phyloP scores from a whole-genome alignment of 345 rosid genomes.

The Garcia nutans region DNA sequence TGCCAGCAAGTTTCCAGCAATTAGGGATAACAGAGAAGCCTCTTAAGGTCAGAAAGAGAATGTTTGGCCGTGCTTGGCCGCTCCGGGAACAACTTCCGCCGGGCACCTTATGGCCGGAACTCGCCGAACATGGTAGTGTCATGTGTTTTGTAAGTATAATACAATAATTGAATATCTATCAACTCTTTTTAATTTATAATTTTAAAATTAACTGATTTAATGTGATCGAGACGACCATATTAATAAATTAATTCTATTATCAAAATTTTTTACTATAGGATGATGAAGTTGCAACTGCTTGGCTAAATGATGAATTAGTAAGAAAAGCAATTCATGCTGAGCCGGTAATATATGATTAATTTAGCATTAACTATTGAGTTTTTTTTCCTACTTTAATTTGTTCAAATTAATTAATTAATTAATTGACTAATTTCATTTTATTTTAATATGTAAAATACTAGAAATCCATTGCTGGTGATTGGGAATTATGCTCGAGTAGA shows the following conservation, averaged over 20 bases:
- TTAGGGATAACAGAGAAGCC: constrained; percentile 38
- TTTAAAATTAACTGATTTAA: too few species aligned
- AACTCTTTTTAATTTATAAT: too few species aligned
- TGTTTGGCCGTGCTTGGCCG: constrained; percentile 54
- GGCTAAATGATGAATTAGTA: constrained; percentile 49
- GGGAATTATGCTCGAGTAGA: constrained; percentile 47
- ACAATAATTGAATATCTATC: too few species aligned
- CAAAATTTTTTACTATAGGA: constrained; percentile 24
- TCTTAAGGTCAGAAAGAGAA: constrained; percentile 37
- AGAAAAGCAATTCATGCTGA: constrained; percentile 55
- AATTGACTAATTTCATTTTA: not conserved
- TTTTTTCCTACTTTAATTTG: not conserved
- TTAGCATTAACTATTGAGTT: too few species aligned
- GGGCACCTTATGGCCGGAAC: constrained; percentile 37
- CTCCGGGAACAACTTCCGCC: constrained; percentile 19
- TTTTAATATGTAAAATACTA: not conserved
- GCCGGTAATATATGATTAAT: constrained; percentile 23
- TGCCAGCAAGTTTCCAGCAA: constrained; percentile 41
- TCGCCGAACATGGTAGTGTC: constrained; percentile 8
- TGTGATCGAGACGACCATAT: too few species aligned
- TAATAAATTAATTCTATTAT: too few species aligned
- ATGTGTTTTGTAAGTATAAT: constrained; percentile 36
- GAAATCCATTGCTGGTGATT: constrained; percentile 30
- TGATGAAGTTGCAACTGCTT: constrained; percentile 42
- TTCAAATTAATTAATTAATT: not conserved